Evolutionary conservation across 371 early-diverging fungal genomes (phyloP).

Genomic region (Coemansia sp.): DNA sequence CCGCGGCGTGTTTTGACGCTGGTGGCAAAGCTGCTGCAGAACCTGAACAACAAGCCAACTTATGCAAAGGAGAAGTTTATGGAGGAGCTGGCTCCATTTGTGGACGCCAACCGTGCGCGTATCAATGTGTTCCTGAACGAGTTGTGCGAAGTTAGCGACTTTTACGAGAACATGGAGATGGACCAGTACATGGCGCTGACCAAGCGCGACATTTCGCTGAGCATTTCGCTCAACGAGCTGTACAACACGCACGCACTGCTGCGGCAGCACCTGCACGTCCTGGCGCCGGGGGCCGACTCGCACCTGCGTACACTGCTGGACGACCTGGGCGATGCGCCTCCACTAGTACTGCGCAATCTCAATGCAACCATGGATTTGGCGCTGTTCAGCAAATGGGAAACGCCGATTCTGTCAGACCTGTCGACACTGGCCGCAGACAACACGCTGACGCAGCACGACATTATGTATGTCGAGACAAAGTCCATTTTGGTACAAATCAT

Average conservation of each 20-base stretch:
- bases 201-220: constrained; percentile 83
- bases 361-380: constrained; percentile 81
- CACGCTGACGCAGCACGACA: constrained; percentile 86
- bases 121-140: constrained; percentile 87
- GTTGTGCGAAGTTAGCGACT: constrained; percentile 92
- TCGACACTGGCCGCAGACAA: constrained; percentile 74
- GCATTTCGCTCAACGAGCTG: constrained; percentile 91
- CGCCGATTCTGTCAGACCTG: constrained; percentile 74
- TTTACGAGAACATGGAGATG: constrained; percentile 94
- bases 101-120: constrained; percentile 81
- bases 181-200: constrained; percentile 95
- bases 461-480: constrained; percentile 93
- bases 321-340: constrained; percentile 77
- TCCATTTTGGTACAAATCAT: constrained; percentile 90
- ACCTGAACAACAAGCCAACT: constrained; percentile 91
- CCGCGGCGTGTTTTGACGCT: constrained; percentile 88
- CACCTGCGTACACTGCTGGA: constrained; percentile 75
- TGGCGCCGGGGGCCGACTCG: constrained; percentile 78
- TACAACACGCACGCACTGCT: constrained; percentile 86
- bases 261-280: constrained; percentile 73
- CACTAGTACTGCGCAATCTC: constrained; percentile 80
- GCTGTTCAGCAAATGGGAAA: constrained; percentile 91
- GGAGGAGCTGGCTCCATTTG: constrained; percentile 83
- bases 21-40: constrained; percentile 92
- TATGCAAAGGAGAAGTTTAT: constrained; percentile 92